These are phyloP conservation scores for Aspergillus piperis DNA, from an alignment of 2,329 filamentous ascomycete genomes.

Conservation along the genomic window DNA sequence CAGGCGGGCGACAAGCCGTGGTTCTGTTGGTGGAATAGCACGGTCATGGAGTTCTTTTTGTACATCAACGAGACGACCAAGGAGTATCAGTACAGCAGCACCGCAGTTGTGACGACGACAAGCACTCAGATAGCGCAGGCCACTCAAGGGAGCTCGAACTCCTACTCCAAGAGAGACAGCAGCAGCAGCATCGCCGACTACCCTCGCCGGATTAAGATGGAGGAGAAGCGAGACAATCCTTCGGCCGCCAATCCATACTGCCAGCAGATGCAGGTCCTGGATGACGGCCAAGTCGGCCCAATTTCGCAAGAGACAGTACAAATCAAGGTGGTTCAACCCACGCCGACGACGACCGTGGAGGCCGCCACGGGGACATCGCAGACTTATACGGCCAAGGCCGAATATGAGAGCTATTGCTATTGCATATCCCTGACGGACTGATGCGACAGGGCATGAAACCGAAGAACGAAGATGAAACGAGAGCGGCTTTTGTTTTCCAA, in stretches of 20 bases:
- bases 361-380: slow-evolving; percentile 28
- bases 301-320: slow-evolving; percentile 31
- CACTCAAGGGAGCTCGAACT: neutral
- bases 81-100: slow-evolving; percentile 23
- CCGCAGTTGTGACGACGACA: slow-evolving; percentile 13
- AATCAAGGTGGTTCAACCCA: slow-evolving; percentile 39
- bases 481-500: slow-evolving; percentile 5
- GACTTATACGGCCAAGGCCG: slow-evolving; percentile 39
- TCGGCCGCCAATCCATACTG: slow-evolving; percentile 58
- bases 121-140: neutral
- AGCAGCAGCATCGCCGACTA: slow-evolving; percentile 32
- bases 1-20: slow-evolving; percentile 63
- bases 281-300: slow-evolving; percentile 48
- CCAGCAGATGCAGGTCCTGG: slow-evolving; percentile 63
- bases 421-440: slow-evolving; percentile 40
- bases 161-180: slow-evolving; percentile 4
- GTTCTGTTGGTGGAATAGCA: slow-evolving; percentile 71
- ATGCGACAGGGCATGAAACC: neutral
- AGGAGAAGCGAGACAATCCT: slow-evolving; percentile 59
- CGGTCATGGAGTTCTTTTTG: slow-evolving; percentile 67
- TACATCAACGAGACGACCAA: slow-evolving; percentile 59
- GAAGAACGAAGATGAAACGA: slow-evolving; percentile 4
- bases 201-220: slow-evolving; percentile 65
- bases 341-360: slow-evolving; percentile 37
- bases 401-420: slow-evolving; percentile 39